Base-by-base conservation (phyloP, 805 yeast species). In the Lachancea sp. region DNA sequence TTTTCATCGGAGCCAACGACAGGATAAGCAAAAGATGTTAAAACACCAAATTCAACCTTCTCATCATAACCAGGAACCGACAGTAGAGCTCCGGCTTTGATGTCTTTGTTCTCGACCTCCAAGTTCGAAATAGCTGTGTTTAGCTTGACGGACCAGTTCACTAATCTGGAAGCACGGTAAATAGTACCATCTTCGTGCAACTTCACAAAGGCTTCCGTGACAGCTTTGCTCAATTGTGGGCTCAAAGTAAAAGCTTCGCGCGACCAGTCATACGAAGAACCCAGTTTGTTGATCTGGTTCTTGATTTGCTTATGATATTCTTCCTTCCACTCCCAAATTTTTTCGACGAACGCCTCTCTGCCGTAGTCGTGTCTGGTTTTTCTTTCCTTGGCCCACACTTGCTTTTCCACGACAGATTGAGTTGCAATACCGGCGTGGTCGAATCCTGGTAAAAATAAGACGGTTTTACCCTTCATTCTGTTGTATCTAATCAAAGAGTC, bases 351-450 rank as follows among this genome's bases (percentile, higher is more conserved):
- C 48, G 77, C 80, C 61, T 90, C 97, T 68, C 98, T 85, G 47
- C 96, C 96, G 47, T 77, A 78, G 60, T 92, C 97, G 64, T 92
- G 96, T 69, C 97, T 83, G 38, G 97, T 88, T 61, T 82, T 75
- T 67, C 80, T 75, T 58, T 86, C 86, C 50, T 77, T 77, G 40
- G 87, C 84, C 95, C 95, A 87, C 29, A 92, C 65, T 71, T 82
- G 89, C 68, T 92, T 92, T 69, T 92, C 98, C 48, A 92, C 97
- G 51, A 92, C 97, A 13, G 96, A 84, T 67, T 92, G 98, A 8
- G 98, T 92, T 32, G 96, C 95, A 64, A 92, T 92, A 74, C 98
- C 98, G 26, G 98, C 98, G 61, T 92, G 98, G 67, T 92, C 98
- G 59, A 92, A 92, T 34, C 98, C 98, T 36, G 97, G 97, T 43